Evolutionary conservation across 164 flowering plant species (phyloP), one percentile per base, ranked within the genome.

Genomic region (Magnolia officinalis): DNA sequence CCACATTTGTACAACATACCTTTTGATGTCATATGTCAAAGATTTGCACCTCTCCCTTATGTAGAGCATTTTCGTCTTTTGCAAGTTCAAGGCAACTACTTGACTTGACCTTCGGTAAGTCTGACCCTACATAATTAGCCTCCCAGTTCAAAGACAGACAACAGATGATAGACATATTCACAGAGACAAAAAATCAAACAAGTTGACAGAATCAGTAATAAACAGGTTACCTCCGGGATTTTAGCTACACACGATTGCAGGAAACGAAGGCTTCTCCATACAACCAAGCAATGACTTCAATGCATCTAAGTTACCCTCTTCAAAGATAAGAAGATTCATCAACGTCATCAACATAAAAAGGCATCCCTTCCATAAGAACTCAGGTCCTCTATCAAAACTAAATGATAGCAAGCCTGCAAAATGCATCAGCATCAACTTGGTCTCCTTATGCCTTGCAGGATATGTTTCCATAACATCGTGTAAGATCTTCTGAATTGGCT

Each of bases 371-470:
- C 85, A 90, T 71, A 93, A 80, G 82, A 85, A 84, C 50, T 87
- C 91, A 65, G 84, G 71, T 69, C 90, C 88, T 31, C 72, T 73
- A 8, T 50, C 80, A 79, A 87, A 89, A 82, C 89, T 74, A 45
- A 86, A 79, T 20, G 89, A 82, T 26, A 96, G 84, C 84, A 92
- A 76, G 80, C 89, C 87, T 24, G 83, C 80, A 80, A 93, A 86
- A 75, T 92, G 97, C 72, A 91, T 70, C 74, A 96, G 76, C 92
- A 96, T 90, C 84, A 84, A 66, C 83, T 85, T 92, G 64, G 89
- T 85, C 51, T 83, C 85, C 75, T 78, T 77, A 76, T 88, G 88
- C 73, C 77, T 83, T 49, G 58, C 23, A 13, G 84, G 81, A 70
- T 78, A 50, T 65, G 66, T 18, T 76, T 81, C 81, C 87, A 84